phyloP scores from a whole-genome alignment of 257 asterid species.

The Primulina eburnea region DNA sequence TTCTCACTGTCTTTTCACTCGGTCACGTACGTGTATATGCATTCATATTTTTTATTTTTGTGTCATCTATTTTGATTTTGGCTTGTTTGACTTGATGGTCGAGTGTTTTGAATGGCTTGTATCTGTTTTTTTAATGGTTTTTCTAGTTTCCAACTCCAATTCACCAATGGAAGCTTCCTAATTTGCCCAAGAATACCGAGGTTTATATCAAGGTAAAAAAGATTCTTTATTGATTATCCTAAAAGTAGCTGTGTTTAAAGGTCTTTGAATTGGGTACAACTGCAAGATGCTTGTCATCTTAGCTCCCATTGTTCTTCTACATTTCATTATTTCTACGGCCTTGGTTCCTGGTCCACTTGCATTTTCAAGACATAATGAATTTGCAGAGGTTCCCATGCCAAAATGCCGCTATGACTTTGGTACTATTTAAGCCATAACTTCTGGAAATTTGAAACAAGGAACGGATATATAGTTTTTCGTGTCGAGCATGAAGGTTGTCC shows the following conservation, averaged over 20 bases:
- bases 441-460: not conserved
- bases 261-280: constrained; percentile 10
- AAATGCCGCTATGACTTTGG: not conserved
- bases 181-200: constrained; percentile 78
- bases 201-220: constrained; percentile 79
- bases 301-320: not conserved
- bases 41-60: not conserved
- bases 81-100: constrained; percentile 10
- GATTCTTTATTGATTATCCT: not conserved
- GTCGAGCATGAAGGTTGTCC: not conserved
- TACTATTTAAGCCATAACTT: not conserved
- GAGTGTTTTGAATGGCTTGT: not conserved
- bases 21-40: constrained; percentile 56
- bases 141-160: constrained; percentile 87
- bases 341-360: not conserved
- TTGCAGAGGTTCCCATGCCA: not conserved
- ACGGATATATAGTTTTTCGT: not conserved
- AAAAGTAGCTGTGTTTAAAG: not conserved
- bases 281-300: not conserved
- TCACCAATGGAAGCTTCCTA: constrained; percentile 91
- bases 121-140: not conserved
- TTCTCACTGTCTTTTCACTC: constrained; percentile 57
- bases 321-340: not conserved
- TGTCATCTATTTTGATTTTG: not conserved
- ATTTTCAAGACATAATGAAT: not conserved